phyloP scores from a whole-genome alignment of 805 yeast genomes.

The Pichia occidentalis region DNA sequence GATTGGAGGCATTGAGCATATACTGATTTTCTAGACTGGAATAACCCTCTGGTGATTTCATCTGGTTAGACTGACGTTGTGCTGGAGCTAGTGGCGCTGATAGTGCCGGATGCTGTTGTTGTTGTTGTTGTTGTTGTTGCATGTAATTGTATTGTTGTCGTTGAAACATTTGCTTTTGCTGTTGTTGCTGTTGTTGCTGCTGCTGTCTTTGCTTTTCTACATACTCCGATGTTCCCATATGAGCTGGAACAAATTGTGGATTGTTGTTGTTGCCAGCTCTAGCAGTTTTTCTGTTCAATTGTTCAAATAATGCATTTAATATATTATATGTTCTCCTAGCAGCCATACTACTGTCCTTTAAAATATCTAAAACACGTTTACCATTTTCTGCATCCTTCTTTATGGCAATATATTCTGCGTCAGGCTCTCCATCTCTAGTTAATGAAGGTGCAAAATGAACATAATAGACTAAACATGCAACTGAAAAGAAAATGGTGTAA shows the following conservation, averaged over 20 bases:
- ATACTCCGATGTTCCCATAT: conserved; percentile 11
- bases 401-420: conserved; percentile 50
- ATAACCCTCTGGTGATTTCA: too few species aligned
- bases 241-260: conserved; percentile 12
- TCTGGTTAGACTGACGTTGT: too few species aligned
- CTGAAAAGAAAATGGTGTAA: conserved; percentile 82
- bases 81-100: background rate
- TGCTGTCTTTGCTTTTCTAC: conserved; percentile 5
- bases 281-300: conserved; percentile 67
- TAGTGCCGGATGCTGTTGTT: background rate
- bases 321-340: conserved; percentile 76
- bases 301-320: conserved; percentile 73
- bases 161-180: too few species aligned
- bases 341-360: conserved; percentile 70
- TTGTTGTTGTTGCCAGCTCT: conserved; percentile 22
- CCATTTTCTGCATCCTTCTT: conserved; percentile 78
- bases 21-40: background rate
- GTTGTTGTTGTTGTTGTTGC: conserved; percentile 10
- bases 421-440: conserved; percentile 33
- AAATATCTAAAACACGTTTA: conserved; percentile 58
- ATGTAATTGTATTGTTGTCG: too few species aligned
- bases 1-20: too few species aligned
- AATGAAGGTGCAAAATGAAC: conserved; percentile 45
- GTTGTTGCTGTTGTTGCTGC: conserved; percentile 9
- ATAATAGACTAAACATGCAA: conserved; percentile 79